phyloP scores from a whole-genome alignment of 176 grass and related monocot species.

The Phyllostachys edulis region DNA sequence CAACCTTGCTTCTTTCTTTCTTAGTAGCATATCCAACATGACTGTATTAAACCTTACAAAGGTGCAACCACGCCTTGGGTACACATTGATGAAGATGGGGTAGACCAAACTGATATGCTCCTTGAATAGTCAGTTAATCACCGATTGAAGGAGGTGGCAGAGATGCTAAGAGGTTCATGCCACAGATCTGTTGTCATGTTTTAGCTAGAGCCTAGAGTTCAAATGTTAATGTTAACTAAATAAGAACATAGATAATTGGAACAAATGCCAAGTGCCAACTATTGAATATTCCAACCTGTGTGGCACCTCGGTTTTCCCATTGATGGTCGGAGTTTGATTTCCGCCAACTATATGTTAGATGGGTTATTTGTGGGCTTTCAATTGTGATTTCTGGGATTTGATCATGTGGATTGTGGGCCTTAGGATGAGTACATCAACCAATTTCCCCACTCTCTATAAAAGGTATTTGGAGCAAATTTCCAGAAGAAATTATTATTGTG shows the following conservation, averaged over 20 bases:
- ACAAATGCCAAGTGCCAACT: background rate
- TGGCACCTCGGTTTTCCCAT: background rate
- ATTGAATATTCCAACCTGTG: constrained; percentile 2
- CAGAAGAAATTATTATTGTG: background rate
- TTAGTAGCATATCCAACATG: too few relatives aligned
- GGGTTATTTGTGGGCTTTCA: background rate
- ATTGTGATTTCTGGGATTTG: background rate
- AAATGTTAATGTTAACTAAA: background rate
- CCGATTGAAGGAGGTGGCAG: background rate
- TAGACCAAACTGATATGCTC: background rate
- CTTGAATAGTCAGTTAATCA: background rate
- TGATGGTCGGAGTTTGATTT: background rate
- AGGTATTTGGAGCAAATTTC: background rate
- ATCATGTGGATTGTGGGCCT: background rate
- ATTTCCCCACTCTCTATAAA: background rate
- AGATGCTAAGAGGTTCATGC: background rate
- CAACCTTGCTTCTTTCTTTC: background rate
- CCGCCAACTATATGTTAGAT: background rate
- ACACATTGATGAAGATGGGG: background rate
- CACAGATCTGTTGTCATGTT: background rate
- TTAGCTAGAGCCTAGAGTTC: background rate
- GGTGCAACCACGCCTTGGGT: background rate
- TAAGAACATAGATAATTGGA: background rate
- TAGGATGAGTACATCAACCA: background rate
- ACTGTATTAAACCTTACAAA: background rate